Evolutionary conservation across 352 stramenopile genomes (phyloP).

Genomic region (Globisporangium cylindrosporum): DNA sequence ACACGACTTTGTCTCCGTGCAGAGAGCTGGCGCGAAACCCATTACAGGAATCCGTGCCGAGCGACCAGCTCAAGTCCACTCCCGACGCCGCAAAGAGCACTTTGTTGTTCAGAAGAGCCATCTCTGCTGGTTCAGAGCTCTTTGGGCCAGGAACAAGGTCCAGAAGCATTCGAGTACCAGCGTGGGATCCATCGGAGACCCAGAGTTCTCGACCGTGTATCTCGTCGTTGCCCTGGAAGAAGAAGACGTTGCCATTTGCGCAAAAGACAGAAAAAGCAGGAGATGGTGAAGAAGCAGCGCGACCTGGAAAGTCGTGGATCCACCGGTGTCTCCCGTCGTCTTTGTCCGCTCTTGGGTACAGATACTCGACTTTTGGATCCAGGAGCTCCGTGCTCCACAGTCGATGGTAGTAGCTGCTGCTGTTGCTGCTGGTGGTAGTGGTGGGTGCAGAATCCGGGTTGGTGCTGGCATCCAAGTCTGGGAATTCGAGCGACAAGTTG

Average conservation of each 20-base stretch:
- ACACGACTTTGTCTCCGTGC: slow-evolving; percentile 35
- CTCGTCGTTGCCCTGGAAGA: slow-evolving; percentile 44
- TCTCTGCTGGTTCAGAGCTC: slow-evolving; percentile 32
- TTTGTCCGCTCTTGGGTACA: slow-evolving; percentile 6
- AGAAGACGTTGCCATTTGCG: slow-evolving; percentile 26
- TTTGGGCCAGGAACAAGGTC: slow-evolving; percentile 56
- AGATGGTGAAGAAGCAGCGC: background rate
- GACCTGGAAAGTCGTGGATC: slow-evolving; percentile 20
- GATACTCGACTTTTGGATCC: slow-evolving; percentile 12
- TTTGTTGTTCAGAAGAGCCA: slow-evolving; percentile 38
- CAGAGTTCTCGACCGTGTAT: slow-evolving; percentile 64
- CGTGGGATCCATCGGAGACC: slow-evolving; percentile 42
- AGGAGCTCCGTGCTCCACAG: slow-evolving; percentile 29
- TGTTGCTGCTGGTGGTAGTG: background rate
- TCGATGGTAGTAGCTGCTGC: slow-evolving; percentile 16
- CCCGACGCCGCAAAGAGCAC: slow-evolving; percentile 74
- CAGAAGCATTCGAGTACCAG: slow-evolving; percentile 42
- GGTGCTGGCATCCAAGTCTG: background rate
- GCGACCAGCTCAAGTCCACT: slow-evolving; percentile 51
- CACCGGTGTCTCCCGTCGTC: slow-evolving; percentile 28
- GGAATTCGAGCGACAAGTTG: slow-evolving; percentile 25
- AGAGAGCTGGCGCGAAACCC: slow-evolving; percentile 39
- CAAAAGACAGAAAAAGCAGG: slow-evolving; percentile 20
- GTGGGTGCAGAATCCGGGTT: background rate
- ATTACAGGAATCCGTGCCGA: slow-evolving; percentile 36